Conservation (phyloP, 2,329 filamentous ascomycete species). For the Colletotrichum sp. region DNA sequence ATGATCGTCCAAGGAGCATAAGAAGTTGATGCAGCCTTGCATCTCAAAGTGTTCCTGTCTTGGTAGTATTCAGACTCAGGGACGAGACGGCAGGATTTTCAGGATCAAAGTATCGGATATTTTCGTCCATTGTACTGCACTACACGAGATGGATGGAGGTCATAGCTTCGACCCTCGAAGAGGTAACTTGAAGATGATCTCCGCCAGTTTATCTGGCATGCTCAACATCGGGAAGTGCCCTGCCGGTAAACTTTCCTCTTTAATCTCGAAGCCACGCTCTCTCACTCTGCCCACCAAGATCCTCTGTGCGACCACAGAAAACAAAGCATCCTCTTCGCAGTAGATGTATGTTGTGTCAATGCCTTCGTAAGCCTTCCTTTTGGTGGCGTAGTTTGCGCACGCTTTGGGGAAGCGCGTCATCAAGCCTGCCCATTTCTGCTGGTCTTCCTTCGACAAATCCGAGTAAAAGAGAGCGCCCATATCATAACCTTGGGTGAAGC, state of each 20-base stretch:
- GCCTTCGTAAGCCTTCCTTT: background rate
- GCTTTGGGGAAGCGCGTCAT: background rate
- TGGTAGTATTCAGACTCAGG: background rate
- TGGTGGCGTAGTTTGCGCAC: background rate
- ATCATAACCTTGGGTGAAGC: background rate
- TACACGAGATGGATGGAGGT: background rate
- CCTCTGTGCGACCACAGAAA: background rate
- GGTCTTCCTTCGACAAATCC: background rate
- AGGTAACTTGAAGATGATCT: background rate
- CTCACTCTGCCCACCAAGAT: background rate
- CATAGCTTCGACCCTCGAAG: background rate
- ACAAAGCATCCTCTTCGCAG: background rate
- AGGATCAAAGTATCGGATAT: background rate
- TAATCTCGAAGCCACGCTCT: background rate
- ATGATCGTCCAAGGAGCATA: background rate
- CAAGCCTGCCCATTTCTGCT: background rate
- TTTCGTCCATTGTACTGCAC: background rate
- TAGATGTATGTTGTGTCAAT: background rate
- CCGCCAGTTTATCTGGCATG: background rate
- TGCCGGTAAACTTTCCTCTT: background rate
- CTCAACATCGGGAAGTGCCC: background rate
- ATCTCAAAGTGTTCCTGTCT: background rate
- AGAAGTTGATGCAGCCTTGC: background rate
- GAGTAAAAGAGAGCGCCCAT: background rate
- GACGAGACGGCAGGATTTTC: background rate